Percentiles rank a stretch among this genome's conserved stretches.
phyloP scores from a whole-genome alignment of 345 rosid species.

The Microthlaspi erraticum region DNA sequence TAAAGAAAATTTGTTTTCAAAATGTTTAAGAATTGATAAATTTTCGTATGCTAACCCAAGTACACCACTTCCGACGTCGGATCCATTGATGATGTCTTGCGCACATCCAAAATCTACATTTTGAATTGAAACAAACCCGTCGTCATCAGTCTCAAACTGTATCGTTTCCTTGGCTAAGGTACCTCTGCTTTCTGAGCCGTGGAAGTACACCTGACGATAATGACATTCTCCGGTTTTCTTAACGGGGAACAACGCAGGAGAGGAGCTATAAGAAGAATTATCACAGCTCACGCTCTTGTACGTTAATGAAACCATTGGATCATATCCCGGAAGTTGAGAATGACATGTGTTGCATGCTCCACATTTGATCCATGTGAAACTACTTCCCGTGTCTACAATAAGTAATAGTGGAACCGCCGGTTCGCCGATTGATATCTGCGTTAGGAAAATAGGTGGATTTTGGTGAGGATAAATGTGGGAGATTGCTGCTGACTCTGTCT shows the following conservation, averaged over 20 bases:
- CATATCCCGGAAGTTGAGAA: neutral
- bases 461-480: neutral
- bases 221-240: slow-evolving; percentile 3
- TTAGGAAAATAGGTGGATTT: neutral
- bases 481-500: neutral
- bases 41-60: neutral
- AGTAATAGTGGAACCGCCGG: neutral
- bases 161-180: neutral
- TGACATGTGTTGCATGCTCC: neutral
- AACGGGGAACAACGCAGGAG: neutral
- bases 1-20: neutral
- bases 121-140: neutral
- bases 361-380: neutral
- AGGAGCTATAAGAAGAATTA: neutral
- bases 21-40: neutral
- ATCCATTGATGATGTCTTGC: neutral
- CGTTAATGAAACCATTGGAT: neutral
- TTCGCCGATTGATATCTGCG: neutral
- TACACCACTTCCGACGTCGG: neutral
- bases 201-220: neutral
- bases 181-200: neutral
- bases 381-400: neutral
- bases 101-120: neutral
- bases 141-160: neutral
- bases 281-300: neutral